A percentile compares a stretch with the other conserved stretches of the same genome.
phyloP scores from a whole-genome alignment of 306 rosid genomes.

The Glycine latifolia region DNA sequence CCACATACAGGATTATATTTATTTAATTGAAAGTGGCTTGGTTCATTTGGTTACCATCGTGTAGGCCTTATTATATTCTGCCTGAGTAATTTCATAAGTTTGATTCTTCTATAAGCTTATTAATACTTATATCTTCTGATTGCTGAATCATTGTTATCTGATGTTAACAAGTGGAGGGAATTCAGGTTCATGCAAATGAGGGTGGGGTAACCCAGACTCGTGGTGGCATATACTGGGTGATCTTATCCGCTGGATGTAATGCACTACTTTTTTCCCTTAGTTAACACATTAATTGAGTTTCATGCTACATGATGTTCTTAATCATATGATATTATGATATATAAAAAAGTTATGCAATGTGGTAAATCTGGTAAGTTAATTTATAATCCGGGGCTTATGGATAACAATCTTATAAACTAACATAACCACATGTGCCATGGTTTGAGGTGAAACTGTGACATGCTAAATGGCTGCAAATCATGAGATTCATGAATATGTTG shows the following conservation, averaged over 20 bases:
- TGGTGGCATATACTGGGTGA: constrained; percentile 92
- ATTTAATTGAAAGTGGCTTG: too few relatives aligned
- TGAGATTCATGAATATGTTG: neutral
- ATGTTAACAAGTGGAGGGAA: constrained; percentile 83
- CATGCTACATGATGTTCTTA: neutral
- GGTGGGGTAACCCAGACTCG: constrained; percentile 90
- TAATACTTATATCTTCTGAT: too few relatives aligned
- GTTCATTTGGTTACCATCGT: too few relatives aligned
- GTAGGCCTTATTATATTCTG: too few relatives aligned
- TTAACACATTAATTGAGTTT: neutral
- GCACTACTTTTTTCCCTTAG: constrained; percentile 48
- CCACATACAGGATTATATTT: too few relatives aligned
- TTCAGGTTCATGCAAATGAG: constrained; percentile 88
- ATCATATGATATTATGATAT: neutral
- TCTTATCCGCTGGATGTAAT: constrained; percentile 98
- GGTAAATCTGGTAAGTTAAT: constrained; percentile 7
- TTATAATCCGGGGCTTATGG: constrained; percentile 18
- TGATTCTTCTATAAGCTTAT: too few relatives aligned
- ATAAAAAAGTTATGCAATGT: constrained; percentile 13
- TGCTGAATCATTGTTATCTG: constrained; percentile 39
- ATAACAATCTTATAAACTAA: constrained; percentile 12
- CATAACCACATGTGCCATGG: neutral
- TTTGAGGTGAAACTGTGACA: constrained; percentile 36
- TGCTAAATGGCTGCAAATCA: neutral
- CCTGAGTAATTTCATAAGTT: too few relatives aligned